Percentiles rank a stretch among this genome's conserved stretches.
phyloP scores from a whole-genome alignment of 345 rosid genomes.

The Nephelium lappaceum region DNA sequence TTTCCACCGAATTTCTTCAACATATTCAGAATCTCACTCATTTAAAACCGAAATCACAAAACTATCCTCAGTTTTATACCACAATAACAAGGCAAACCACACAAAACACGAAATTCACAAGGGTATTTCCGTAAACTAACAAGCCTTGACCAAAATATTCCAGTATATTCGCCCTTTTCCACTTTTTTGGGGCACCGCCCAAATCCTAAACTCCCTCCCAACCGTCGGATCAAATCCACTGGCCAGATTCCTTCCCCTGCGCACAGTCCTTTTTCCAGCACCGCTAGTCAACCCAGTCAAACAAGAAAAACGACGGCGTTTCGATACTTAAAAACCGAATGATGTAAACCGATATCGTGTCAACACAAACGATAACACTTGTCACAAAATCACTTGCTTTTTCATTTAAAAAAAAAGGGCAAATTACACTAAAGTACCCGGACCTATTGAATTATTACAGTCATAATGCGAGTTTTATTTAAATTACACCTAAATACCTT shows the following conservation, averaged over 20 bases:
- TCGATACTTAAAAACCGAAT: not conserved
- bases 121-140: not conserved
- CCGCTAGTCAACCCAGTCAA: not conserved
- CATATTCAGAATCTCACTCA: not conserved
- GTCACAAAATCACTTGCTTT: no score
- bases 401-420: no score
- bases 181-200: conserved; percentile 23
- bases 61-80: not conserved
- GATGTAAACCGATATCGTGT: not conserved
- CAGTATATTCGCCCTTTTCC: not conserved
- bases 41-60: not conserved
- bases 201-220: conserved; percentile 2
- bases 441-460: no score
- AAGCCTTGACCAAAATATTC: not conserved
- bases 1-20: not conserved
- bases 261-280: no score
- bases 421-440: no score
- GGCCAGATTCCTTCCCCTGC: not conserved
- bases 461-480: no score
- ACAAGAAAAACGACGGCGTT: not conserved
- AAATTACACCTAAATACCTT: no score
- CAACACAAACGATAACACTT: no score
- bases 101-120: not conserved
- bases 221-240: conserved; percentile 7
- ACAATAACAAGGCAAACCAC: not conserved